phyloP scores from a whole-genome alignment of 2,329 filamentous ascomycete genomes.

The Aspergillus alliaceus region DNA sequence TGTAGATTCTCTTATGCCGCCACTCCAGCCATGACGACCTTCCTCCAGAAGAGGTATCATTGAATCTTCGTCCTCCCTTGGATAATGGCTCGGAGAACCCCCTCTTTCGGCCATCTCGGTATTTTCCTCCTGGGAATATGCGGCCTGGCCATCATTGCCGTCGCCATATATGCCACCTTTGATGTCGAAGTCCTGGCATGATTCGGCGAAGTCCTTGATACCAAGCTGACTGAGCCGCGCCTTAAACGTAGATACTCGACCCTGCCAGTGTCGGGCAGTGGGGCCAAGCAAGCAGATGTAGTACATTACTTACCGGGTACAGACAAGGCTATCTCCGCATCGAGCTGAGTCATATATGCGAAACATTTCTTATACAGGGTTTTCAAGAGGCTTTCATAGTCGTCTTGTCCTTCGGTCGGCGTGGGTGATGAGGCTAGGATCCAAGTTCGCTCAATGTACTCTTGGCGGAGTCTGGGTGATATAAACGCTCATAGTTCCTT shows the following conservation, averaged over 20 bases:
- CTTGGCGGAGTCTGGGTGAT: neutral
- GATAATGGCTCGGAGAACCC: neutral
- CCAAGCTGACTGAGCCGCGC: neutral
- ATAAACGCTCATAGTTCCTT: neutral
- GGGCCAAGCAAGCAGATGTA: neutral
- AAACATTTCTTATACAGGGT: neutral
- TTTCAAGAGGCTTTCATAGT: neutral
- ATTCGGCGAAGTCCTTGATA: neutral
- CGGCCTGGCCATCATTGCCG: neutral
- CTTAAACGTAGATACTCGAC: neutral
- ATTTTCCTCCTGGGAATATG: neutral
- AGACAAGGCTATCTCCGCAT: neutral
- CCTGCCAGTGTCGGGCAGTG: neutral
- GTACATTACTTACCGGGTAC: slow-evolving; percentile 1
- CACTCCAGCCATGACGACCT: neutral
- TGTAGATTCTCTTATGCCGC: neutral
- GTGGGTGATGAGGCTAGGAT: neutral
- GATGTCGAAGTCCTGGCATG: neutral
- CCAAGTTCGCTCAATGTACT: neutral
- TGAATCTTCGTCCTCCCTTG: slow-evolving; percentile 36
- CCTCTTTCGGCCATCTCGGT: neutral
- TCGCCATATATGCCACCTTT: neutral
- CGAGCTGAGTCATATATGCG: neutral
- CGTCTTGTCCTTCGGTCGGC: neutral
- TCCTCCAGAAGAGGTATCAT: slow-evolving; percentile 35